Percentiles rank a stretch among this genome's conserved stretches.
These are phyloP conservation scores for Penicillium antarcticum DNA, from an alignment of 495 filamentous ascomycete species.

Conservation along the genomic window DNA sequence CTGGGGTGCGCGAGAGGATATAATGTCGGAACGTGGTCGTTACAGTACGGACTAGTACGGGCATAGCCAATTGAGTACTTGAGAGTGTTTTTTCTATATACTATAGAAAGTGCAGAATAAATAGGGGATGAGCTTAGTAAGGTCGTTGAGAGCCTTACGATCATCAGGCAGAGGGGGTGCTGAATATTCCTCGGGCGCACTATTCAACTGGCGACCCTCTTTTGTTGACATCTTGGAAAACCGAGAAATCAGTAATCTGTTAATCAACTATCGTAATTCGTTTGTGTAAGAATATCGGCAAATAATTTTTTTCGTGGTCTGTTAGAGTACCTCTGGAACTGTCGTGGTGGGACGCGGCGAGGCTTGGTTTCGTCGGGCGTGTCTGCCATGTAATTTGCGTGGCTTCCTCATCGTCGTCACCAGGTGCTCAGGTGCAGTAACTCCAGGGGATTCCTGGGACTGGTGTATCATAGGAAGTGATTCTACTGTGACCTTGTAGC, in stretches of 20 bases:
- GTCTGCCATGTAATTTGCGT: background rate
- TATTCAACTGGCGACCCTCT: background rate
- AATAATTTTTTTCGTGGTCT: conserved; percentile 1
- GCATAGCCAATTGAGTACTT: no score
- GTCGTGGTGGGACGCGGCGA: background rate
- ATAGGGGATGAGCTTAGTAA: no score
- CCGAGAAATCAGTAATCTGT: no score
- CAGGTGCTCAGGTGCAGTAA: background rate
- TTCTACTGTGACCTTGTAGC: background rate
- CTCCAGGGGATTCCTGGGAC: background rate
- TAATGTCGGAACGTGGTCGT: no score
- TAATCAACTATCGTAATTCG: background rate
- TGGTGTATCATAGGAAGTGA: background rate
- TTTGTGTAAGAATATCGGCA: conserved; percentile 3
- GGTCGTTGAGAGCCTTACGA: no score
- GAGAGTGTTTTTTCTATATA: no score
- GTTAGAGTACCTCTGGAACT: conserved; percentile 1
- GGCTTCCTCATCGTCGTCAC: background rate
- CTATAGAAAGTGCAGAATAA: no score
- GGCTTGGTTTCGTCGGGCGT: background rate
- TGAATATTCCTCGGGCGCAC: conserved; percentile 1
- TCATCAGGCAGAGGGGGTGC: background rate
- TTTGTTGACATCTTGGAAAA: background rate
- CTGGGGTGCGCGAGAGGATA: no score
- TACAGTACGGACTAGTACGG: no score